These are phyloP conservation scores for Sapria himalayana DNA, from an alignment of 345 rosid species.

Conservation along the genomic window DNA sequence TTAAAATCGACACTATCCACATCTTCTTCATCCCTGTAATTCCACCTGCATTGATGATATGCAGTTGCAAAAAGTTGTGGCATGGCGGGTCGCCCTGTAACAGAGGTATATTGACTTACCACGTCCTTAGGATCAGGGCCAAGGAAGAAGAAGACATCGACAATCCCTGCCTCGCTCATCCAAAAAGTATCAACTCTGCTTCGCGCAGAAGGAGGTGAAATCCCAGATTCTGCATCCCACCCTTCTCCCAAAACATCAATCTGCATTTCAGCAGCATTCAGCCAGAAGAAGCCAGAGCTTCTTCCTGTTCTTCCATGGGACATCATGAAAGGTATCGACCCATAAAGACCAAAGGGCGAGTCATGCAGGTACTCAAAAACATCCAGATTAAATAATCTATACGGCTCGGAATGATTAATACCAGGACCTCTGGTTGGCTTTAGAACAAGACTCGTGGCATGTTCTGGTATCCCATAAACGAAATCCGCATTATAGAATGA, in stretches of 20 bases:
- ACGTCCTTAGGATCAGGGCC: slow-evolving; percentile 89
- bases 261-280: slow-evolving; percentile 99
- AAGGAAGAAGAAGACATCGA: slow-evolving; percentile 75
- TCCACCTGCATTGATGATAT: slow-evolving; percentile 98
- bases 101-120: slow-evolving; percentile 58
- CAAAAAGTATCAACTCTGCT: slow-evolving; percentile 63
- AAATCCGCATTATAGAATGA: slow-evolving; percentile 72
- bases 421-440: slow-evolving; percentile 86
- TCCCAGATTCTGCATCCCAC: slow-evolving; percentile 70
- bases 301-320: slow-evolving; percentile 60
- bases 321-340: slow-evolving; percentile 84
- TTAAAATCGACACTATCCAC: slow-evolving; percentile 81
- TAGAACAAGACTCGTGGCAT: slow-evolving; percentile 65
- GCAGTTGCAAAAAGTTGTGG: slow-evolving; percentile 78
- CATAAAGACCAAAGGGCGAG: slow-evolving; percentile 90
- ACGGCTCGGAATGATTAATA: slow-evolving; percentile 73
- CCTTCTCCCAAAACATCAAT: slow-evolving; percentile 80
- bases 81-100: slow-evolving; percentile 75
- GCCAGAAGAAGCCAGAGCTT: slow-evolving; percentile 78
- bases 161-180: slow-evolving; percentile 98
- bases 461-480: slow-evolving; percentile 85
- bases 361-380: slow-evolving; percentile 79
- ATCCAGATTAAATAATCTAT: slow-evolving; percentile 73
- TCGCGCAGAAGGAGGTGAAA: slow-evolving; percentile 36
- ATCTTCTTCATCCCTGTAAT: slow-evolving; percentile 96